Percentiles rank a stretch among this genome's conserved stretches.
These are phyloP conservation scores for Podospora anserina DNA, from an alignment of 495 filamentous ascomycete genomes.

Conservation along the genomic window DNA sequence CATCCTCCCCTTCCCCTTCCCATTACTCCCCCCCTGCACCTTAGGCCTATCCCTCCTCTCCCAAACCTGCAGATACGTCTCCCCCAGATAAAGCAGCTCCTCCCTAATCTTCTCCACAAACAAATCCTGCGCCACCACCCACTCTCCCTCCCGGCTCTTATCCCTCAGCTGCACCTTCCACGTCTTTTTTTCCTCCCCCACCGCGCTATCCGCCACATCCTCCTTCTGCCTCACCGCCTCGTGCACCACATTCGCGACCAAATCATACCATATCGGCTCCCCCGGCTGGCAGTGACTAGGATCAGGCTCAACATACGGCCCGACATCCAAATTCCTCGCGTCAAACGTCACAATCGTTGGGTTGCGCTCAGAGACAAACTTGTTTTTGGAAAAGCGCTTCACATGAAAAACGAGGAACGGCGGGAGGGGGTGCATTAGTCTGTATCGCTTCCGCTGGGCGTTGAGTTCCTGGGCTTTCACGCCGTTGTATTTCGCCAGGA, in stretches of 20 bases:
- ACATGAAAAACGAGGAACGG: conserved; percentile 93
- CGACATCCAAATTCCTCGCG: conserved; percentile 75
- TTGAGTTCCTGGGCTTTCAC: conserved; percentile 81
- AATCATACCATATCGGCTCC: conserved; percentile 91
- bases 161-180: conserved; percentile 68
- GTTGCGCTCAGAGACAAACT: conserved; percentile 93
- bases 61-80: conserved; percentile 96
- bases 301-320: conserved; percentile 69
- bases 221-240: conserved; percentile 74
- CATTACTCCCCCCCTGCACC: conserved; percentile 8
- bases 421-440: conserved; percentile 86
- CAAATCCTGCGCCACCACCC: conserved; percentile 91
- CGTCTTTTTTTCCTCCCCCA: conserved; percentile 74
- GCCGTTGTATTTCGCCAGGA: conserved; percentile 94
- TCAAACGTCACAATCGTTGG: conserved; percentile 98
- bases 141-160: conserved; percentile 63
- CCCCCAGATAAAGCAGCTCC: conserved; percentile 85
- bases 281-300: conserved; percentile 54
- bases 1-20: conserved; percentile 31
- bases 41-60: conserved; percentile 65
- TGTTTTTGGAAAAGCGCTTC: conserved; percentile 94
- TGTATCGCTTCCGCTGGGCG: conserved; percentile 79
- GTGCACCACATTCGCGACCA: conserved; percentile 94
- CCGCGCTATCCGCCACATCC: conserved; percentile 68
- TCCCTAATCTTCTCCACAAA: conserved; percentile 82